Conservation (phyloP, 805 yeast genomes). For the Candida piceae region DNA sequence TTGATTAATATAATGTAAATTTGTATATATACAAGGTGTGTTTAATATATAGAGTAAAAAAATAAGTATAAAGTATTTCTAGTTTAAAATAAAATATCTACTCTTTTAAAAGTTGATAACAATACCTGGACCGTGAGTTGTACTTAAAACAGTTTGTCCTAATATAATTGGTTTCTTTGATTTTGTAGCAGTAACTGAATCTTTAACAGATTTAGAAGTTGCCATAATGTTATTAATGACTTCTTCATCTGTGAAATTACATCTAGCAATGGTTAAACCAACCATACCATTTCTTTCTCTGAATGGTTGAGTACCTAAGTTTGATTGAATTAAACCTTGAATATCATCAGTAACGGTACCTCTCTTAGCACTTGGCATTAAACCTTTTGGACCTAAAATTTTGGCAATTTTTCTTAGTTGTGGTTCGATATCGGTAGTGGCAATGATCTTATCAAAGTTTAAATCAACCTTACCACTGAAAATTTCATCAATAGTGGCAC, state of each 20-base stretch:
- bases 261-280: slow-evolving; percentile 68
- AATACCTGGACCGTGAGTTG: slow-evolving; percentile 78
- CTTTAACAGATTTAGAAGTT: slow-evolving; percentile 56
- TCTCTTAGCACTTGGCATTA: slow-evolving; percentile 82
- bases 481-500: slow-evolving; percentile 61
- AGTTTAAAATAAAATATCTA: no score
- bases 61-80: no score
- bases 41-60: no score
- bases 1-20: no score
- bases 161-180: slow-evolving; percentile 63
- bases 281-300: slow-evolving; percentile 64
- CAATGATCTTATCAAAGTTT: slow-evolving; percentile 70
- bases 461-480: slow-evolving; percentile 45
- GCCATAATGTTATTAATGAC: slow-evolving; percentile 65
- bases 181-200: slow-evolving; percentile 49
- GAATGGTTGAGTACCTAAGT: slow-evolving; percentile 68
- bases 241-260: slow-evolving; percentile 72
- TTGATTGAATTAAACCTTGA: slow-evolving; percentile 43
- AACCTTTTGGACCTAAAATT: slow-evolving; percentile 78
- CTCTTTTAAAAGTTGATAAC: slow-evolving; percentile 46
- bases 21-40: no score
- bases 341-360: slow-evolving; percentile 81
- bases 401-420: slow-evolving; percentile 67
- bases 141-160: slow-evolving; percentile 63
- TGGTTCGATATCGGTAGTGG: slow-evolving; percentile 76